A percentile compares a stretch with the other conserved stretches of the same genome.
These are phyloP conservation scores for Rhizophagus sp. DNA, from an alignment of 192 early-diverging fungal species.

Conservation along the genomic window DNA sequence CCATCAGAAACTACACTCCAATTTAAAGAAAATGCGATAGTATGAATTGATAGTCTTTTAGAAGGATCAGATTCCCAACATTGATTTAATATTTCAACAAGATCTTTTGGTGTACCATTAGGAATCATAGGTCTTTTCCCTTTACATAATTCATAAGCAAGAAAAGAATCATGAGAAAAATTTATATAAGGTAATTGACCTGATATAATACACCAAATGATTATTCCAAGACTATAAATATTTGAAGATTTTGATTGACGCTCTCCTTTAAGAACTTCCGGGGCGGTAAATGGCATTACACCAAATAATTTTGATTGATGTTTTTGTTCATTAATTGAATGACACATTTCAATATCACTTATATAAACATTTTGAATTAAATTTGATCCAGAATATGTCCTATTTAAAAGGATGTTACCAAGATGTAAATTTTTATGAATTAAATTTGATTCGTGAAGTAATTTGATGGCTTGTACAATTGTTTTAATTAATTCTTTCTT, in stretches of 20 bases:
- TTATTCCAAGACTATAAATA: constrained; percentile 17
- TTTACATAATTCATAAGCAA: constrained; percentile 9
- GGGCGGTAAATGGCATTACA: neutral
- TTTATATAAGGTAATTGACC: neutral
- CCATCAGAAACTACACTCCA: neutral
- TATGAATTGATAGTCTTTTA: neutral
- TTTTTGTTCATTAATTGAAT: neutral
- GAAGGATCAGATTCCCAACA: constrained; percentile 20
- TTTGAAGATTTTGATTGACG: neutral
- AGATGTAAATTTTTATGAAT: constrained; percentile 9
- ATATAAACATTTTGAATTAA: neutral
- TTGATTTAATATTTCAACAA: neutral
- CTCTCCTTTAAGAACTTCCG: neutral
- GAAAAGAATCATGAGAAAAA: neutral
- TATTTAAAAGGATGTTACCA: constrained; percentile 8
- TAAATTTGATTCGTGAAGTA: neutral
- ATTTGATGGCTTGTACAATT: neutral
- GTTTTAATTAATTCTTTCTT: neutral
- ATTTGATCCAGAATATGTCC: neutral
- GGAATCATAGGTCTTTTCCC: neutral
- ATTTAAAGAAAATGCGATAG: neutral
- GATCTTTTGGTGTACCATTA: neutral
- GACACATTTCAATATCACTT: neutral
- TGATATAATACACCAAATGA: neutral
- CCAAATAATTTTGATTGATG: neutral